Base-by-base conservation (phyloP, 495 filamentous ascomycete genomes). In the Xylaria sp. region DNA sequence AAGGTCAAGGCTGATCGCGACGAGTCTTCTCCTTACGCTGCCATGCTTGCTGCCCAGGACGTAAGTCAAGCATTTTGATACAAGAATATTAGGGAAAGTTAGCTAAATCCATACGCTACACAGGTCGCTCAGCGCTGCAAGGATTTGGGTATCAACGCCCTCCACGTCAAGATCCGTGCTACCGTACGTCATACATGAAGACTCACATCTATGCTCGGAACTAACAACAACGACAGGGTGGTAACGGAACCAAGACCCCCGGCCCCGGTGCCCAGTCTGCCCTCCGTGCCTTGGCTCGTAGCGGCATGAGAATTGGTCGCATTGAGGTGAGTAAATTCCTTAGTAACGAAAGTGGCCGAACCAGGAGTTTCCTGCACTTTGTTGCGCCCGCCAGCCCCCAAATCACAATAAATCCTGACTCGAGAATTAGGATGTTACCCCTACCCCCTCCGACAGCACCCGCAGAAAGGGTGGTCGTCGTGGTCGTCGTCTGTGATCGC, bases 1-100 rank as follows among this genome's bases (percentile, higher is more conserved):
- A 99, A 99, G 89, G 96, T 99, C 88, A 99, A 99, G 92, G 96
- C 96, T 84, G 96, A 99, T 84, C 94, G 96, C 87, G 96, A 99
- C 86, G 96, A 99, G 89, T 98, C 95, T 72, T 98, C 95, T 61
- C 96, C 96, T 73, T 99, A 99, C 90, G 96, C 96, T 78, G 96
- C 96, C 84, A 99, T 99, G 96, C 93, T 99, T 91, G 96, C 96
- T 83, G 96, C 95, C 75, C 95, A 97, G 85, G 91, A 92, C 77
- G 96, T 71, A 59, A 55, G 68, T 63, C 31, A 29, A 21, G 33
- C 17, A 59, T 21, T 37, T n/a, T 9, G 1, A 12, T 2, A 8
- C 21, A 24, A 31, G 24, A n/a, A 7, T 21, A 63, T 3, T 55
- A 2, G 40, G 2, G n/a, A 14, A 48, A 55, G 40, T 21, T 17